These are phyloP conservation scores for Suillus lakei DNA, from an alignment of 768 basidiomycete genomes.

Conservation along the genomic window DNA sequence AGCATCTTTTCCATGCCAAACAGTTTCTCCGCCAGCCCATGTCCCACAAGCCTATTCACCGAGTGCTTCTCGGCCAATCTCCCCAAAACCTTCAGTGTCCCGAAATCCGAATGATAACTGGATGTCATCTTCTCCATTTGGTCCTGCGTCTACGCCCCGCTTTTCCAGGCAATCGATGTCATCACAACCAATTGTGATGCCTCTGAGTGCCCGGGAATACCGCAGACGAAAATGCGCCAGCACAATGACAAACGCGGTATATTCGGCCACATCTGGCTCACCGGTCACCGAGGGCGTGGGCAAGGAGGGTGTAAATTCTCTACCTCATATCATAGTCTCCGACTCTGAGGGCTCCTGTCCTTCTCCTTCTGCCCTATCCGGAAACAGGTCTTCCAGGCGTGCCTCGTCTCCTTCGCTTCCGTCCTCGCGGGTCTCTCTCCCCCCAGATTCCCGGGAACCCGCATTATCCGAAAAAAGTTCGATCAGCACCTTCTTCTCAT, in stretches of 20 bases:
- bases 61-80: slow-evolving; percentile 10
- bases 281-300: slow-evolving; percentile 4
- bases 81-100: slow-evolving; percentile 18
- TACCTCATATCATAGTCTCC: slow-evolving; percentile 2
- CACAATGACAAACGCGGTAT: background rate
- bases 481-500: slow-evolving; percentile 28
- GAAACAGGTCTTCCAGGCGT: slow-evolving; percentile 10
- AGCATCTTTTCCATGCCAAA: slow-evolving; percentile 12
- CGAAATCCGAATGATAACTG: slow-evolving; percentile 33
- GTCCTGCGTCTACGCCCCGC: slow-evolving; percentile 31
- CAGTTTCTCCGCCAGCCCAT: slow-evolving; percentile 1
- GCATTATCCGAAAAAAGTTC: slow-evolving; percentile 35
- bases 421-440: slow-evolving; percentile 6
- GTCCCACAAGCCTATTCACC: slow-evolving; percentile 26
- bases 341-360: background rate
- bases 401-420: slow-evolving; percentile 19
- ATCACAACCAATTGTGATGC: slow-evolving; percentile 34
- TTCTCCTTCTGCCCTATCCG: background rate
- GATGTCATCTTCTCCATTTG: slow-evolving; percentile 34
- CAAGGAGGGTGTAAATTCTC: slow-evolving; percentile 14
- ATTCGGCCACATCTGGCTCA: background rate
- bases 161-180: slow-evolving; percentile 36
- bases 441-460: slow-evolving; percentile 15
- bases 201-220: slow-evolving; percentile 33
- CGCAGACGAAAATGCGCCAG: slow-evolving; percentile 24